These are phyloP conservation scores for Vicia villosa DNA, from an alignment of 306 rosid genomes.

Conservation along the genomic window DNA sequence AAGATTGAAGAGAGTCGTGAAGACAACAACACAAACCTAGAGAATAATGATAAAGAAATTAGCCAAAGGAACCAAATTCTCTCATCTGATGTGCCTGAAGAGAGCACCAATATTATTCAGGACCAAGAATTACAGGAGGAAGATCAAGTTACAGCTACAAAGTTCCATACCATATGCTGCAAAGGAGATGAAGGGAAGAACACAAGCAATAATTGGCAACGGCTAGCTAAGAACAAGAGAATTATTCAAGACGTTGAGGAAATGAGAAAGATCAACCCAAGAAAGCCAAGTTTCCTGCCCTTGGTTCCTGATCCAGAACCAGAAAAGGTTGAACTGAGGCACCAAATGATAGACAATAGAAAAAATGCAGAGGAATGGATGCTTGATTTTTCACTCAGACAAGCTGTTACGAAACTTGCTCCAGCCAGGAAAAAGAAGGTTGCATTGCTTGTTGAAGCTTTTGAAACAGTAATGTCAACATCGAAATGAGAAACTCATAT, in stretches of 20 bases:
- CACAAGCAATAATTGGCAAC: constrained; percentile 39
- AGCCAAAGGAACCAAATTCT: constrained; percentile 22
- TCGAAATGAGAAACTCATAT: constrained; percentile 50
- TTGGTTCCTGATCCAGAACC: constrained; percentile 54
- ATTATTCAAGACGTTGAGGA: constrained; percentile 49
- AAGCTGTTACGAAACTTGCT: constrained; percentile 68
- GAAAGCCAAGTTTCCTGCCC: constrained; percentile 69
- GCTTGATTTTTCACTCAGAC: constrained; percentile 77
- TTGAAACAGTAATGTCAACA: constrained; percentile 67
- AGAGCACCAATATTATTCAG: constrained; percentile 22
- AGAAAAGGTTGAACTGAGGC: constrained; percentile 73
- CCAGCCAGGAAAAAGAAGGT: constrained; percentile 82
- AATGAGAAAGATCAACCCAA: constrained; percentile 53
- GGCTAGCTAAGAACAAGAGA: constrained; percentile 45
- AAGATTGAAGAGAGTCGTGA: constrained; percentile 29
- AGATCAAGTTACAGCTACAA: constrained; percentile 23
- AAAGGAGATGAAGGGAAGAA: constrained; percentile 34
- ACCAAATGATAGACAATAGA: constrained; percentile 68
- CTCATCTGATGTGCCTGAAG: constrained; percentile 8
- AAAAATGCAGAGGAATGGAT: constrained; percentile 87
- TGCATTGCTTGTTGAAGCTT: constrained; percentile 88
- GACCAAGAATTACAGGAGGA: constrained; percentile 30
- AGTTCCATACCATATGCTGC: constrained; percentile 21
- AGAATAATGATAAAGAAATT: constrained; percentile 19
- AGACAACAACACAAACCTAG: constrained; percentile 26